Base-by-base conservation (phyloP, 2,329 filamentous ascomycete species). In the Bipolaris cookei region DNA sequence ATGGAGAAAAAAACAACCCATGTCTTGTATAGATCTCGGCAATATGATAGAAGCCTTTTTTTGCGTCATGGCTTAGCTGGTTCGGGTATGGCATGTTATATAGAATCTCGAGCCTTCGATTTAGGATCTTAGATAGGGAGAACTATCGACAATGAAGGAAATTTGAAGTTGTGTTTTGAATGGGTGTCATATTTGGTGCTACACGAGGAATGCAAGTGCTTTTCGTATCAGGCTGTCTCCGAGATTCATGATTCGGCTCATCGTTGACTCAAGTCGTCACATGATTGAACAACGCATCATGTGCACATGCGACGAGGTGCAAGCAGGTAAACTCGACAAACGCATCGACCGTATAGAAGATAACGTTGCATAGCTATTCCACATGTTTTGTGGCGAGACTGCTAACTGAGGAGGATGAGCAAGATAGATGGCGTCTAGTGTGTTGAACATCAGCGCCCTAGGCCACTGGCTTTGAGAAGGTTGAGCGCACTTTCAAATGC, bases 401-500 rank as follows among this genome's bases (percentile, higher is more conserved):
- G n/a, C 18, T 34, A 45, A 37, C 43, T 58, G 58, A 25, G 56
- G 43, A 3, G 50, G 30, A 47, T 62, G 51, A 16, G 55, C 54
- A 42, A 72, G 65, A 38, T 69, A 69, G 10, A 63, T 55, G 32
- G 61, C 69, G 52, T 56, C 70, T 72, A 61, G 46, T 56, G 54
- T 42, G 58, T 60, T 62, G 57, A 68, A 56, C 58, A 70, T 73
- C 68, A 74, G 66, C 61, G 59, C 57, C 61, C 56, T 11, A 66
- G 55, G 32, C 58, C 59, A 48, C 39, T 51, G 46, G 51, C 63
- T 42, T 71, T 72, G 54, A 82, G 79, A 45, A 82, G 76, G 7
- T 70, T 58, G 21, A 83, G 79, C 76, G 81, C 81, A 79, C 76
- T 79, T 64, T 81, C 71, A 67, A 83, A 82, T 6, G 81, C 81